phyloP scores from a whole-genome alignment of 2,329 filamentous ascomycete species.

The Botrytis sinoallii region DNA sequence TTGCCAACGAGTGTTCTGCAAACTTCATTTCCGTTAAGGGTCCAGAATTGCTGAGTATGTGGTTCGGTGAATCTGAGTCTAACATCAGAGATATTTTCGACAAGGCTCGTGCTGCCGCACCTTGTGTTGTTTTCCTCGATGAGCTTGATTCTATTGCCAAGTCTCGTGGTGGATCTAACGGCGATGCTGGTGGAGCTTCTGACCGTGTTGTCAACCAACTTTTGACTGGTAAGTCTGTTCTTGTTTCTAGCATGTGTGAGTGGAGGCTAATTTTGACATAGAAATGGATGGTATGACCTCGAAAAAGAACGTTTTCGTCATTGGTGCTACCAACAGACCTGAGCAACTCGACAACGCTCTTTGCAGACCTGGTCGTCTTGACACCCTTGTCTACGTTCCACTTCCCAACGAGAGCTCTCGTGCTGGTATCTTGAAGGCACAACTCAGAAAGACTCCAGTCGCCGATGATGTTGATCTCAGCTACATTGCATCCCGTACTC shows the following conservation, averaged over 20 bases:
- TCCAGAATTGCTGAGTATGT: conserved; percentile 97
- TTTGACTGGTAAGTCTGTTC: conserved; percentile 69
- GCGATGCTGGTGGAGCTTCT: conserved; percentile 95
- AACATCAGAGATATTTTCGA: conserved; percentile 99
- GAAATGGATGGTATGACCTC: conserved; percentile 99
- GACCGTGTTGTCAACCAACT: conserved; percentile 99
- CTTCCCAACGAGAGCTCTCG: conserved; percentile 90
- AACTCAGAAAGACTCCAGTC: conserved; percentile 97
- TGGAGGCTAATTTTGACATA: conserved; percentile 46
- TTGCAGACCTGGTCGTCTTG: conserved; percentile 96
- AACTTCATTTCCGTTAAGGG: conserved; percentile 99
- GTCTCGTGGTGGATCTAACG: conserved; percentile 93
- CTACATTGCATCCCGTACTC: conserved; percentile 94
- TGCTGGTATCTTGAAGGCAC: conserved; percentile 85
- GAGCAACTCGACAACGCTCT: conserved; percentile 98
- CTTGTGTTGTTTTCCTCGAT: conserved; percentile 97
- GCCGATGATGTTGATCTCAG: conserved; percentile 80
- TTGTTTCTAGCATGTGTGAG: conserved; percentile 15
- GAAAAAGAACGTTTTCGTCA: conserved; percentile 99
- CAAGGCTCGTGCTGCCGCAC: conserved; percentile 96
- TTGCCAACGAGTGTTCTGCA: conserved; percentile 97
- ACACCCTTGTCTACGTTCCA: conserved; percentile 97
- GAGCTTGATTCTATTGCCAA: conserved; percentile 99
- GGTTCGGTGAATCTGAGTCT: conserved; percentile 99
- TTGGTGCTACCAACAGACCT: conserved; percentile 96